Base-by-base conservation (phyloP, 2,329 filamentous ascomycete genomes). In the Colletotrichum cereale region DNA sequence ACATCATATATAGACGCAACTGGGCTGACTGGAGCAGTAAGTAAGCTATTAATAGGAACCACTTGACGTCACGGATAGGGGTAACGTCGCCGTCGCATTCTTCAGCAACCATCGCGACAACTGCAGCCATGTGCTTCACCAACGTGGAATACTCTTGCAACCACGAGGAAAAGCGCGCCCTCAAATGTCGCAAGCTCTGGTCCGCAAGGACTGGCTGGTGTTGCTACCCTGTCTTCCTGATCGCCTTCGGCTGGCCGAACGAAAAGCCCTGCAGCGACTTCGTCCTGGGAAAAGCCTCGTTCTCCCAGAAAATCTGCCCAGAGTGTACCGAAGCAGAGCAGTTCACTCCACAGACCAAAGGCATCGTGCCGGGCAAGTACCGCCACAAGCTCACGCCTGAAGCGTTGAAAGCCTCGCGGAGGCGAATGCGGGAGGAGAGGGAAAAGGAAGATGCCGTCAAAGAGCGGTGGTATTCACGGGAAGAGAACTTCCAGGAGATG, bases 61-160 rank as follows among this genome's bases (percentile, higher is more conserved):
- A n/a, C 7, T 42, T 8, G 29, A 12, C 29, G 21, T 24, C 12
- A 62, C 16, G 16, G 18, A 26, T 16, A 26, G 14, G 3, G 31
- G 18, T 10, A 63, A 24, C 29, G 26, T 21, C n/a, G 48, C 21
- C 52, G 16, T 21, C 26, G 40, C 31, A 29, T 24, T 21, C 18
- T 44, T n/a, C 40, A 47, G 18, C 42, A 50, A 5, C 38, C 6
- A 16, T 10, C 36, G 12, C 47, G 31, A 62, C 2, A 64, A 18
- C 12, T 36, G 12, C 21, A n/a, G 50, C 29, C 11, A 74, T 74
- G 73, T 74, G 73, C 38, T 38, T 70, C 62, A 55, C 71, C 24
- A 57, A 36, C 24, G 34, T 56, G 4, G 61, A 53, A 10, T 63
- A 71, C 21, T 24, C 69, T 4, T 70, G 71, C 38, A 47, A 57